Base-by-base conservation (phyloP, 768 basidiomycete species). In the Clathrus columnatus region DNA sequence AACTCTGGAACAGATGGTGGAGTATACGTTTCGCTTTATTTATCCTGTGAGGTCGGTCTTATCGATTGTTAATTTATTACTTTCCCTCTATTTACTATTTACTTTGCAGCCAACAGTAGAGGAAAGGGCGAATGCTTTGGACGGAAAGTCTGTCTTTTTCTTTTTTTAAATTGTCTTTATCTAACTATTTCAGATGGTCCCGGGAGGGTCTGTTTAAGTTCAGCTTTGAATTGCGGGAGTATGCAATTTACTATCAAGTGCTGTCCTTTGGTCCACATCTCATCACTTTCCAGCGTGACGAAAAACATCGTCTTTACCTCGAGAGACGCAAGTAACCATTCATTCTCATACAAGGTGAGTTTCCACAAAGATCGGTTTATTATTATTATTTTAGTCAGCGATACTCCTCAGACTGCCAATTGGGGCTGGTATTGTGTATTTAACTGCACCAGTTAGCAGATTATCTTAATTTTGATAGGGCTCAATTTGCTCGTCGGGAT, bases 141-240 rank as follows among this genome's bases (percentile, higher is more conserved):
- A 74, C 48, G 82, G 83, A 62, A 83, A 78, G 85, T 74, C 60
- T 44, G 72, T 10, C n/a, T 7, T 2, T 5, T 27, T 4, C 20
- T 16, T 44, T 16, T 1, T 17, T 17, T 45, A 32, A 5, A 48
- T 48, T 48, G 16, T 27, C 28, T 23, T 53, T 21, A 26, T 27
- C 46, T 27, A 11, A 26, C 29, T 52, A 30, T 2, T 7, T 28
- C 56, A 91, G 86, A 71, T 93, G 90, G 90, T 69, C 78, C n/a
- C 79, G 91, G 16, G 85, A 90, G 56, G 90, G 90, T 1, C 70
- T 85, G n/a, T 92, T 81, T 71, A 89, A 83, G 63, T 93, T 92
- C 67, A 82, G 78, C 57, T 91, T 93, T 61, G 90, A 91, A 64
- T 72, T 92, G 61, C 79, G 81, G 63, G 85, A 80, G 87, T 83